Evolutionary conservation across 306 rosid species (phyloP).

Genomic region (Acacia melanoxylon): DNA sequence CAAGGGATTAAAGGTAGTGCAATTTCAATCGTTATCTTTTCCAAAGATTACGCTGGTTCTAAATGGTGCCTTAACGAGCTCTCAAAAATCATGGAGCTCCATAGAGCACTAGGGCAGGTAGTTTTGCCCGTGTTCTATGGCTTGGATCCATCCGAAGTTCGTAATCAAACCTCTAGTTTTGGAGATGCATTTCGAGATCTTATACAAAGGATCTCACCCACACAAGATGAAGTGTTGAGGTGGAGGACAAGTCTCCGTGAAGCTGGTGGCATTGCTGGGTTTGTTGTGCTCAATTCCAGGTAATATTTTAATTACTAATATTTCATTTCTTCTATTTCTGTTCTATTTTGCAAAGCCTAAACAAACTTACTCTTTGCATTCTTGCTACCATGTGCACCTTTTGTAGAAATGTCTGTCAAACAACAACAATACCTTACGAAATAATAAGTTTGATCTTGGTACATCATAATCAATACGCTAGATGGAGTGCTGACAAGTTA

Average conservation of each 20-base stretch:
- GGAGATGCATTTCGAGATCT: background rate
- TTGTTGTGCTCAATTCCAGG: background rate
- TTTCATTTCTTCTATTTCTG: background rate
- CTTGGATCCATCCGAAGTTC: background rate
- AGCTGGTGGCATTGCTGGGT: background rate
- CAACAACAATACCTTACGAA: no score
- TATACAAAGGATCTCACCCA: background rate
- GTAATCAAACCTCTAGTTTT: background rate
- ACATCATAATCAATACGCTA: no score
- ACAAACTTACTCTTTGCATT: background rate
- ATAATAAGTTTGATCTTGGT: no score
- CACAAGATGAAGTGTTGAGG: background rate
- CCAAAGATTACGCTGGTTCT: slow-evolving; percentile 22
- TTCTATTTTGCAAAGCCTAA: background rate
- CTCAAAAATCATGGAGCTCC: background rate
- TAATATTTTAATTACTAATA: background rate
- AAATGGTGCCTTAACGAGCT: slow-evolving; percentile 27
- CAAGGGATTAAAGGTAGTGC: background rate
- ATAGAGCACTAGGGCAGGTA: background rate
- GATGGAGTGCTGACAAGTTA: no score
- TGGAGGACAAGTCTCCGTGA: background rate
- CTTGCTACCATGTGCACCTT: background rate
- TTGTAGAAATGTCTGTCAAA: no score
- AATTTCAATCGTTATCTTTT: slow-evolving; percentile 15
- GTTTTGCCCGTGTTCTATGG: slow-evolving; percentile 12